Percentiles rank a stretch among this genome's conserved stretches.
phyloP scores from a whole-genome alignment of 2,329 filamentous ascomycete species.

The Cladosporium sp. region DNA sequence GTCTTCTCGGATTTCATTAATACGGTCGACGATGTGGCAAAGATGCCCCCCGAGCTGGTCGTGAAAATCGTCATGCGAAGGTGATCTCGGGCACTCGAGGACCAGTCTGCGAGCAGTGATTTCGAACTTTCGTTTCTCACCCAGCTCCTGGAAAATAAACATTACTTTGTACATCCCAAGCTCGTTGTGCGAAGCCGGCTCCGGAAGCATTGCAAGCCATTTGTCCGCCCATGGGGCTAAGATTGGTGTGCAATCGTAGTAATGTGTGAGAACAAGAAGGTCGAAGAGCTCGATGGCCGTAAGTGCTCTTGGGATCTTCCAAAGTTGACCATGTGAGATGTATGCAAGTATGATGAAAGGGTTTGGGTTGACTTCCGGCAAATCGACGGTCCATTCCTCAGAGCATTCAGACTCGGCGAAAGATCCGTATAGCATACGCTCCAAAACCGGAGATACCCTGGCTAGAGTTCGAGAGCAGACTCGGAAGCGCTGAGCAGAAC shows the following conservation, averaged over 20 bases:
- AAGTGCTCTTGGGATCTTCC: slow-evolving; percentile 2
- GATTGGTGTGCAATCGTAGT: slow-evolving; percentile 16
- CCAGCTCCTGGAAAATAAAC: slow-evolving; percentile 14
- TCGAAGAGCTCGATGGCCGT: slow-evolving; percentile 41
- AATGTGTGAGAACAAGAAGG: slow-evolving; percentile 17
- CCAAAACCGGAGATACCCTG: neutral
- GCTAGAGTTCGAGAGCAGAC: slow-evolving; percentile 1
- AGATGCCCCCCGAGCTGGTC: neutral
- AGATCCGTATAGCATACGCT: slow-evolving; percentile 4
- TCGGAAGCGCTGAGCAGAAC: neutral
- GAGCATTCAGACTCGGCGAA: neutral
- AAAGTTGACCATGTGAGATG: slow-evolving; percentile 39
- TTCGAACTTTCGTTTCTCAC: slow-evolving; percentile 4
- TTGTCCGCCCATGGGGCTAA: slow-evolving; percentile 14
- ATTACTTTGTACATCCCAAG: slow-evolving; percentile 12
- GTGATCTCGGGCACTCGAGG: neutral
- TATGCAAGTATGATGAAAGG: slow-evolving; percentile 19
- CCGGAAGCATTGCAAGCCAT: slow-evolving; percentile 4
- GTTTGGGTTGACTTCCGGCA: neutral
- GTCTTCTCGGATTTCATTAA: neutral
- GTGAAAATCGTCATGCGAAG: neutral
- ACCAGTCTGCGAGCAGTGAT: slow-evolving; percentile 5
- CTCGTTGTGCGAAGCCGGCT: slow-evolving; percentile 7
- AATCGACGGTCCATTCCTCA: neutral
- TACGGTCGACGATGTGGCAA: neutral